Evolutionary conservation across 352 stramenopile species (phyloP).

Genomic region (Phytopythium boreale): DNA sequence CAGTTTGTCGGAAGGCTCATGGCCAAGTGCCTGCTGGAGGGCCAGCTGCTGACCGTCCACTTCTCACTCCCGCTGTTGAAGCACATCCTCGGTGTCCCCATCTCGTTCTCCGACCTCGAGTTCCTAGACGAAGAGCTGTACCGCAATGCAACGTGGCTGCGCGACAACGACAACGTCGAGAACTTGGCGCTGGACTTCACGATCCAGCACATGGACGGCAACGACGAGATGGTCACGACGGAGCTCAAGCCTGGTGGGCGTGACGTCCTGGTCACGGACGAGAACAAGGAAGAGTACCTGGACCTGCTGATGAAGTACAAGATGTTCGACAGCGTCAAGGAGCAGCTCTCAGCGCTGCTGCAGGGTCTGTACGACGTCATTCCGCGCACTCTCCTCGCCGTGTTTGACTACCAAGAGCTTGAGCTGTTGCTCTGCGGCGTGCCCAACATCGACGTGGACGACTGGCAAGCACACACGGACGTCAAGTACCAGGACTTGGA

Average conservation of each 20-base stretch:
- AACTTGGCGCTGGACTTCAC: conserved; percentile 74
- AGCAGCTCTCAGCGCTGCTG: conserved; percentile 90
- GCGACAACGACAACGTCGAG: conserved; percentile 62
- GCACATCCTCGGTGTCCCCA: conserved; percentile 72
- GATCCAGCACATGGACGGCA: conserved; percentile 43
- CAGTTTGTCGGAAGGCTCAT: conserved; percentile 76
- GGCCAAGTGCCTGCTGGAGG: conserved; percentile 73
- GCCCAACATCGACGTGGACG: conserved; percentile 86
- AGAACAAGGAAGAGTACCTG: conserved; percentile 96
- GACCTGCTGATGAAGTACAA: conserved; percentile 92
- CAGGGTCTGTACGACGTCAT: conserved; percentile 92
- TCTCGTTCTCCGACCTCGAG: conserved; percentile 79
- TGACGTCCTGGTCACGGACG: conserved; percentile 91
- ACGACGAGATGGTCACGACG: conserved; percentile 51
- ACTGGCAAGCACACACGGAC: conserved; percentile 87
- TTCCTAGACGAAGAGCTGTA: conserved; percentile 80
- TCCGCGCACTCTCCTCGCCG: conserved; percentile 76
- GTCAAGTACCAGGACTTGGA: conserved; percentile 77
- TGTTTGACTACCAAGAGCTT: conserved; percentile 95
- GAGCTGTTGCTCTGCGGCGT: conserved; percentile 93
- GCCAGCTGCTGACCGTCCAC: conserved; percentile 72
- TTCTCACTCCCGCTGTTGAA: conserved; percentile 82
- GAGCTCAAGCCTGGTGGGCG: conserved; percentile 91
- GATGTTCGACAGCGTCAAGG: conserved; percentile 89
- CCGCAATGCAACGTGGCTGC: conserved; percentile 60